Evolutionary conservation across 495 filamentous ascomycete species (phyloP).

Genomic region (Halenospora varia): DNA sequence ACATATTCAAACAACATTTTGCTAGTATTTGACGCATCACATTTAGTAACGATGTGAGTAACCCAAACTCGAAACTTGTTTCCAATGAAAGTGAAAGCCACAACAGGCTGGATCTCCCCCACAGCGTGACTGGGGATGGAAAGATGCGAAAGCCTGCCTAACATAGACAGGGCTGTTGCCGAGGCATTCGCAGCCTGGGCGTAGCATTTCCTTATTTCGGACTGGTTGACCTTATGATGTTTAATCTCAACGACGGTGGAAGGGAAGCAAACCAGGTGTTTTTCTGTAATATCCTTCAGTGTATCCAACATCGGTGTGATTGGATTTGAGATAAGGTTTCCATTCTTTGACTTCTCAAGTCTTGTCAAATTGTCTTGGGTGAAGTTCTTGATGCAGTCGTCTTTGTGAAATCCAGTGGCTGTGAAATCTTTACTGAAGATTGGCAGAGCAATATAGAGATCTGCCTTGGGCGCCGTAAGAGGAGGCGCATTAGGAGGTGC

Average conservation of each 20-base stretch:
- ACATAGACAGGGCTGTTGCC: constrained; percentile 4
- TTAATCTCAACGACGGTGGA: constrained; percentile 7
- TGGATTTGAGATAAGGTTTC: constrained; percentile 7
- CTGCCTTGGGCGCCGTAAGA: background rate
- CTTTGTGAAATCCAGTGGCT: background rate
- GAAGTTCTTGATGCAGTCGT: constrained; percentile 3
- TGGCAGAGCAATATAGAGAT: constrained; percentile 10
- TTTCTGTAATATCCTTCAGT: background rate
- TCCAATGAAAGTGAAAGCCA: constrained; percentile 4
- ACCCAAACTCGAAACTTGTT: constrained; percentile 4
- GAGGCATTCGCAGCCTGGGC: constrained; percentile 4
- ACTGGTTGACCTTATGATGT: background rate
- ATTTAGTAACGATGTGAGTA: background rate
- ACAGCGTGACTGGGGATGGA: background rate
- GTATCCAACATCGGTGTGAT: background rate
- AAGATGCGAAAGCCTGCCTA: background rate
- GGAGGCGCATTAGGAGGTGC: background rate
- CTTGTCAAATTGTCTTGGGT: background rate
- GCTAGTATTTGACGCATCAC: background rate
- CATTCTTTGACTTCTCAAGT: constrained; percentile 1
- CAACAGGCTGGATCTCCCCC: background rate
- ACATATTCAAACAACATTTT: background rate
- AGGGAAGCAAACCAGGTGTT: constrained; percentile 6
- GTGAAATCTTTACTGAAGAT: background rate
- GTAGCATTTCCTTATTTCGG: background rate